These are phyloP conservation scores for Asterophora parasitica DNA, from an alignment of 768 basidiomycete species.

Conservation along the genomic window DNA sequence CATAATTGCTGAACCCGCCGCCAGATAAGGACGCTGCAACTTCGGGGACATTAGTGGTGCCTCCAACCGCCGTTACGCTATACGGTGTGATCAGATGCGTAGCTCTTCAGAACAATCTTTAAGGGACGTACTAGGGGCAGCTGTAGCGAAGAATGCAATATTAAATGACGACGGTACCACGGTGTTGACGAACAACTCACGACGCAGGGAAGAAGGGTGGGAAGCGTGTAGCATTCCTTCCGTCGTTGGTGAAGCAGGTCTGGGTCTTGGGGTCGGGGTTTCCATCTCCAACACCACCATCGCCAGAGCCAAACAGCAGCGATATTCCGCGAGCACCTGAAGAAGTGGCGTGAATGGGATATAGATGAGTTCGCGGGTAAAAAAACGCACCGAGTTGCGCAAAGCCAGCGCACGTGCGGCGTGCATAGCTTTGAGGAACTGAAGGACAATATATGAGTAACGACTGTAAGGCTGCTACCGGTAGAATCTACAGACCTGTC, in stretches of 20 bases:
- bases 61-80: too few species aligned
- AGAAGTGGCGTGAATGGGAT: too few species aligned
- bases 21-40: constrained; percentile 59
- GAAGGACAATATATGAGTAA: too few species aligned
- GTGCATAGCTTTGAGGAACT: constrained; percentile 60
- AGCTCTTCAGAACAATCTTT: not conserved
- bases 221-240: constrained; percentile 49
- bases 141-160: constrained; percentile 18
- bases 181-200: too few species aligned
- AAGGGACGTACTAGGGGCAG: constrained; percentile 45
- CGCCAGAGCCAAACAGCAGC: constrained; percentile 61
- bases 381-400: constrained; percentile 53
- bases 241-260: constrained; percentile 55
- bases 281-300: constrained; percentile 67
- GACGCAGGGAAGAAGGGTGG: constrained; percentile 58
- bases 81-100: not conserved
- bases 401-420: too few species aligned
- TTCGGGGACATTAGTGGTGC: constrained; percentile 55
- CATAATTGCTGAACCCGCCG: constrained; percentile 71
- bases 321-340: constrained; percentile 65
- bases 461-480: too few species aligned
- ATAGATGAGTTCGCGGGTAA: too few species aligned
- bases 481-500: too few species aligned
- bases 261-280: constrained; percentile 47
- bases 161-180: not conserved